phyloP scores from a whole-genome alignment of 768 basidiomycete genomes.

The Russula sp. region DNA sequence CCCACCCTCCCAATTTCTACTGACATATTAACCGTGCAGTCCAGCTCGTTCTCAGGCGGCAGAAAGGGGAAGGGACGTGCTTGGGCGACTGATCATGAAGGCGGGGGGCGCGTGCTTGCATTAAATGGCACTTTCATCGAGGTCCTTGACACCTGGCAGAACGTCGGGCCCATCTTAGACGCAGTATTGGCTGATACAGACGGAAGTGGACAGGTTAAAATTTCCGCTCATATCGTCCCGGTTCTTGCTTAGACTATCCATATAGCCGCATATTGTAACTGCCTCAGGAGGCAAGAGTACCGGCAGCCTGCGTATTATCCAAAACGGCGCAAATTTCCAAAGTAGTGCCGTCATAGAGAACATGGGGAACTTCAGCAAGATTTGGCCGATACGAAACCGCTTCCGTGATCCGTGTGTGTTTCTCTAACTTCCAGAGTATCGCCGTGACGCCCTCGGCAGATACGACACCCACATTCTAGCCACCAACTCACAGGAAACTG shows the following conservation, averaged over 20 bases:
- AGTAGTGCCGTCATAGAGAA: slow-evolving; percentile 56
- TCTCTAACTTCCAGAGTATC: neutral
- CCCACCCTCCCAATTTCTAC: slow-evolving; percentile 49
- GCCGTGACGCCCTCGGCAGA: slow-evolving; percentile 31
- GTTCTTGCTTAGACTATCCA: neutral
- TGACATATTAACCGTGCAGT: slow-evolving; percentile 40
- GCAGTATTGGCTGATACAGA: slow-evolving; percentile 71
- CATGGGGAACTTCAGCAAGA: slow-evolving; percentile 45
- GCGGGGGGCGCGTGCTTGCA: slow-evolving; percentile 15
- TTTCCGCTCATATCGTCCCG: neutral
- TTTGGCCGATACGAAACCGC: slow-evolving; percentile 55
- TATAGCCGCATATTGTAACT: slow-evolving; percentile 72
- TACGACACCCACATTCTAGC: slow-evolving; percentile 51
- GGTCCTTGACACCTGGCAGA: slow-evolving; percentile 60
- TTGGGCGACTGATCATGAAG: slow-evolving; percentile 42
- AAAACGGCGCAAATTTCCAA: slow-evolving; percentile 77
- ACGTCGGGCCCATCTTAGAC: slow-evolving; percentile 81
- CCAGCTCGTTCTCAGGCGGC: slow-evolving; percentile 35
- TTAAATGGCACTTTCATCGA: slow-evolving; percentile 52
- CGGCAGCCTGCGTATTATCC: slow-evolving; percentile 70
- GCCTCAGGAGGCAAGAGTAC: slow-evolving; percentile 77
- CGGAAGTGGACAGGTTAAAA: slow-evolving; percentile 56
- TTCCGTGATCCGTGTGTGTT: slow-evolving; percentile 46
- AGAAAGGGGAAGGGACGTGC: slow-evolving; percentile 29
- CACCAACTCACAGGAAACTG: slow-evolving; percentile 51